Evolutionary conservation across 1,284 basidiomycete species (phyloP).

Genomic region (Microbotryum violaceum): DNA sequence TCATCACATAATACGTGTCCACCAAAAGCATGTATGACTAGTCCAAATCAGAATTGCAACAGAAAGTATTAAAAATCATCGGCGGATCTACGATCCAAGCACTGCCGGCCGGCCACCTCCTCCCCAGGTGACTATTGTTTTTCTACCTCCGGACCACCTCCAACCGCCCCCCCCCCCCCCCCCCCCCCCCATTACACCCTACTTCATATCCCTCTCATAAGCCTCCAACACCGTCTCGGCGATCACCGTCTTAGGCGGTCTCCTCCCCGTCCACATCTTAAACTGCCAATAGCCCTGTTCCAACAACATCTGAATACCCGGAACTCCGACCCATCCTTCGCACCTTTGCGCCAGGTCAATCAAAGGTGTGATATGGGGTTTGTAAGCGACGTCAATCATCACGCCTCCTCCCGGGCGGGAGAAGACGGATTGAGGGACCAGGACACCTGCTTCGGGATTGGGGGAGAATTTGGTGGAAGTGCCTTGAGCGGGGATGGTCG

Average conservation of each 20-base stretch:
- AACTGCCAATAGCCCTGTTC: conserved; percentile 79
- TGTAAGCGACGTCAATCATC: conserved; percentile 84
- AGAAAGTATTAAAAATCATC: too few species aligned
- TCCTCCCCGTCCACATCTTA: conserved; percentile 37
- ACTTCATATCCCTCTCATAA: conserved; percentile 22
- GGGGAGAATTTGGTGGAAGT: conserved; percentile 43
- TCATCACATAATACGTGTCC: too few species aligned
- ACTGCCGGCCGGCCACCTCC: too few species aligned
- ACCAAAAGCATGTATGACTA: too few species aligned
- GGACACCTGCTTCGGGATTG: conserved; percentile 47
- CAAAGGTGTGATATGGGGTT: conserved; percentile 54
- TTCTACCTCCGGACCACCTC: too few species aligned
- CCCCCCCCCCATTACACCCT: too few species aligned
- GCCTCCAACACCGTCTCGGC: conserved; percentile 40
- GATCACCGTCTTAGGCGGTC: conserved; percentile 44
- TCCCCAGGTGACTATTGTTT: too few species aligned
- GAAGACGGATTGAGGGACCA: conserved; percentile 50
- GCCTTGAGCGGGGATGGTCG: conserved; percentile 73
- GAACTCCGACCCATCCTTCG: conserved; percentile 60
- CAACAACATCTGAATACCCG: conserved; percentile 72
- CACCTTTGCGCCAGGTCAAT: conserved; percentile 43
- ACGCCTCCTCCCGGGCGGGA: conserved; percentile 49
- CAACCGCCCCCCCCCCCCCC: too few species aligned
- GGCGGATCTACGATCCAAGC: too few species aligned
- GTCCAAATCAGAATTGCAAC: too few species aligned